Evolutionary conservation across 2,329 filamentous ascomycete species (phyloP).

Genomic region (Diaporthe sp.): DNA sequence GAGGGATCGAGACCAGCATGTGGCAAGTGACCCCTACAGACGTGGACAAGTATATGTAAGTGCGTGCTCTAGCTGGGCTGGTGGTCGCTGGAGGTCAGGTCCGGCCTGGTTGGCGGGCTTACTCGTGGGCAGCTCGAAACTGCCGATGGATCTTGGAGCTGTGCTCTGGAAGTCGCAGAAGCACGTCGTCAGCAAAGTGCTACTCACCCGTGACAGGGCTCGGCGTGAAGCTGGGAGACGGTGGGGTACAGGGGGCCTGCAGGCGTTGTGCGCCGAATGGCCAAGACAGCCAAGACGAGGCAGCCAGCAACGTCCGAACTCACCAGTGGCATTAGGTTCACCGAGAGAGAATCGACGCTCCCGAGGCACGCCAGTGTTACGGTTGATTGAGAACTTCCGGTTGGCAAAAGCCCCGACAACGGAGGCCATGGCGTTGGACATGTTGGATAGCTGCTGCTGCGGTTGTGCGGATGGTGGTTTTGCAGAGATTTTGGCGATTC

Average conservation of each 20-base stretch:
- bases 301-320: constrained; percentile 39
- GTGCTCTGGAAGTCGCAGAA: constrained; percentile 67
- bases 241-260: not conserved
- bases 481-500: constrained; percentile 18
- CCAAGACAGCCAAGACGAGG: constrained; percentile 35
- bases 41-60: constrained; percentile 11
- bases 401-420: constrained; percentile 58
- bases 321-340: constrained; percentile 68
- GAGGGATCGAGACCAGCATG: constrained; percentile 92
- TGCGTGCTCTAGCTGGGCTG: not conserved
- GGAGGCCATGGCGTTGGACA: constrained; percentile 39
- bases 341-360: constrained; percentile 68
- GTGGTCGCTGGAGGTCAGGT: not conserved
- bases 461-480: not conserved
- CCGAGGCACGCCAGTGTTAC: constrained; percentile 71
- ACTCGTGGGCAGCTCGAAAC: constrained; percentile 87
- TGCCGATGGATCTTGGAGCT: constrained; percentile 87
- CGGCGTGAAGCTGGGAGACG: not conserved
- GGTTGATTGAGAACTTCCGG: constrained; percentile 75
- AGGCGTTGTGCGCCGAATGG: constrained; percentile 18
- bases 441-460: constrained; percentile 11
- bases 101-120: constrained; percentile 21
- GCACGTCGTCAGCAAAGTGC: constrained; percentile 3
- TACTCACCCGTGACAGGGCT: not conserved
- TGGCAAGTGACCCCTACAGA: constrained; percentile 75